A percentile compares a stretch with the other conserved stretches of the same genome.
phyloP scores from a whole-genome alignment of 2,329 filamentous ascomycete species.

The Dactylellina sp. region DNA sequence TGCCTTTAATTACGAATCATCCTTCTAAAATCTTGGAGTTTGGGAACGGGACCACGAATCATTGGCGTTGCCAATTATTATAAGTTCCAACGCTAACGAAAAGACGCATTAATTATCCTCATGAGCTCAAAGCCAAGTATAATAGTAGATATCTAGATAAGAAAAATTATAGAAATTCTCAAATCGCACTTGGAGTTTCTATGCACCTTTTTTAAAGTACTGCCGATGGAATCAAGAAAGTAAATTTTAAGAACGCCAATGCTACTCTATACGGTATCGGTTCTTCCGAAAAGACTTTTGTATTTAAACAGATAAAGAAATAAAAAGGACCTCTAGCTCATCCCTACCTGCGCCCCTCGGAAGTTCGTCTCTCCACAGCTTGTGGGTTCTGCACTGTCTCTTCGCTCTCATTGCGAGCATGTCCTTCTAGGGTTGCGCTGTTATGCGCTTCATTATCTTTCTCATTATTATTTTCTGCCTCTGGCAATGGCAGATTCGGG shows the following conservation, averaged over 20 bases:
- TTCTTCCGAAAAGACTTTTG: conserved; percentile 8
- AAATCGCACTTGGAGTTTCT: too few species aligned
- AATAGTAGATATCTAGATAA: too few species aligned
- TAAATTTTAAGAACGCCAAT: background rate
- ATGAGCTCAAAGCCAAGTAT: too few species aligned
- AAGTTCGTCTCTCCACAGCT: background rate
- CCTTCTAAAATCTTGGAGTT: too few species aligned
- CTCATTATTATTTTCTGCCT: background rate
- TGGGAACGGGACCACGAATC: too few species aligned
- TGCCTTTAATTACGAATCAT: too few species aligned
- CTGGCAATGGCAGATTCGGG: conserved; percentile 46
- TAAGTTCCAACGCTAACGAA: too few species aligned
- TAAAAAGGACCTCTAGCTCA: background rate
- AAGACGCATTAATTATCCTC: too few species aligned
- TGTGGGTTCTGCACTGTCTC: conserved; percentile 5
- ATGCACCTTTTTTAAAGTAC: too few species aligned
- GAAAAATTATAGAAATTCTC: too few species aligned
- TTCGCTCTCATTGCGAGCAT: conserved; percentile 9
- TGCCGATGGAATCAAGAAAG: too few species aligned
- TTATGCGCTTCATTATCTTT: conserved; percentile 3
- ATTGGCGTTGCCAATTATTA: too few species aligned
- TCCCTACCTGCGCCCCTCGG: background rate
- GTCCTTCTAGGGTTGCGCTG: background rate
- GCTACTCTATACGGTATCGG: conserved; percentile 2
- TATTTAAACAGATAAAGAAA: background rate